Conservation (phyloP, 441 rosid genomes). For the Erodium moschatum region DNA sequence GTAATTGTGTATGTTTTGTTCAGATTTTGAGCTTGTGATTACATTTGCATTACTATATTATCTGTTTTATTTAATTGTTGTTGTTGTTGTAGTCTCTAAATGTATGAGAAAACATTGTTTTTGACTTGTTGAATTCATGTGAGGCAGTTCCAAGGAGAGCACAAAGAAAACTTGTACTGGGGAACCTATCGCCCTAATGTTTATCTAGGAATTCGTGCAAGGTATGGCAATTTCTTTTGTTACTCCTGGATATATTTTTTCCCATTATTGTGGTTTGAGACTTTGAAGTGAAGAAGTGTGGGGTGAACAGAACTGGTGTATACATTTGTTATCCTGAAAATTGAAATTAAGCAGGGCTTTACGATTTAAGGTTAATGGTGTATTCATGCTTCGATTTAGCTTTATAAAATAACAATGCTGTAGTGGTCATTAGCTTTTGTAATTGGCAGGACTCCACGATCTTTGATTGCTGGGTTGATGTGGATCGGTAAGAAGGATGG, state of each 20-base stretch:
- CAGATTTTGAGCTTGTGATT: background rate
- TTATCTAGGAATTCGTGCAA: conserved; percentile 85
- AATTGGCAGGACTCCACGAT: conserved; percentile 57
- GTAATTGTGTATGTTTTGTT: background rate
- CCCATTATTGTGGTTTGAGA: background rate
- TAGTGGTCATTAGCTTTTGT: conserved; percentile 4
- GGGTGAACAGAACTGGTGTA: background rate
- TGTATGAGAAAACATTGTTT: background rate
- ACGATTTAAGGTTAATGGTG: background rate
- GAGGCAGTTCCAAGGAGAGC: conserved; percentile 81
- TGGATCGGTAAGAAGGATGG: conserved; percentile 87
- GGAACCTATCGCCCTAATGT: conserved; percentile 94
- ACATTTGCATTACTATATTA: background rate
- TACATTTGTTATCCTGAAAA: background rate
- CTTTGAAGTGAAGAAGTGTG: background rate
- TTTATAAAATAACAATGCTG: background rate
- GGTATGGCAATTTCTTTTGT: conserved; percentile 30
- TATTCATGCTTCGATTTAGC: background rate
- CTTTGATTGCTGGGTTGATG: conserved; percentile 91
- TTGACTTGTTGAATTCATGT: background rate
- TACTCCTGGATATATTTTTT: background rate
- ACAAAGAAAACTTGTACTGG: conserved; percentile 88
- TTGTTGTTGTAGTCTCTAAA: no score
- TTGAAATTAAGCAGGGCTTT: background rate
- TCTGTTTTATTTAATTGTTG: conserved; percentile 5